These are phyloP conservation scores for Poa pratensis DNA, from an alignment of 176 grass and related monocot genomes.

Conservation along the genomic window DNA sequence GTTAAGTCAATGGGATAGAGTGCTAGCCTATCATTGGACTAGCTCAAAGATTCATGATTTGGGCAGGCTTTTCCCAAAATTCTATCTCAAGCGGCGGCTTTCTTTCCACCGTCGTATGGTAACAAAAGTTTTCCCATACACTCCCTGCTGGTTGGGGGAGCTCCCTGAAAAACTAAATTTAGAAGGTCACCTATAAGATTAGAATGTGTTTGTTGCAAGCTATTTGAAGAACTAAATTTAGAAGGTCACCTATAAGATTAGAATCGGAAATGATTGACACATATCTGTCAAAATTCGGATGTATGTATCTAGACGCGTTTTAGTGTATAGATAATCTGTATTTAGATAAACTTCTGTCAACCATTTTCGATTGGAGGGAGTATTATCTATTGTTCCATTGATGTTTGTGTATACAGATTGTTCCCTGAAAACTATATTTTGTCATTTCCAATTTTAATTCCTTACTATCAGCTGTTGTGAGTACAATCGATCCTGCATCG, in stretches of 20 bases:
- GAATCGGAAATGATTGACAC: no score
- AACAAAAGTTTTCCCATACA: background rate
- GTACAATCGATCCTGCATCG: background rate
- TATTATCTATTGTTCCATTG: background rate
- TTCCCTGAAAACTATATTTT: background rate
- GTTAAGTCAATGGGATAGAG: background rate
- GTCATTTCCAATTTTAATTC: background rate
- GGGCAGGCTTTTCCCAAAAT: conserved; percentile 32
- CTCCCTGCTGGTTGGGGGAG: conserved; percentile 1
- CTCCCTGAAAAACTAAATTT: no score
- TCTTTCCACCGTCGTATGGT: background rate
- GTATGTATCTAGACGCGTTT: no score
- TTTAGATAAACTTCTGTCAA: no score
- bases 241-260: no score
- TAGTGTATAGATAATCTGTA: no score
- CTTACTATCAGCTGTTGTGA: background rate
- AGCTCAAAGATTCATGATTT: conserved; percentile 38
- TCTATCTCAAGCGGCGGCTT: background rate
- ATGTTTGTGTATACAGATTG: background rate
- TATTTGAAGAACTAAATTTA: no score
- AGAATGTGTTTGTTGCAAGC: background rate
- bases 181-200: conserved; percentile 21
- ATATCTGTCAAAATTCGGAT: no score
- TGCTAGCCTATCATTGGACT: no score
- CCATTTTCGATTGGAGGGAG: no score